Evolutionary conservation across 1,284 basidiomycete species (phyloP).

Genomic region (Phellopilus nigrolimitatus): DNA sequence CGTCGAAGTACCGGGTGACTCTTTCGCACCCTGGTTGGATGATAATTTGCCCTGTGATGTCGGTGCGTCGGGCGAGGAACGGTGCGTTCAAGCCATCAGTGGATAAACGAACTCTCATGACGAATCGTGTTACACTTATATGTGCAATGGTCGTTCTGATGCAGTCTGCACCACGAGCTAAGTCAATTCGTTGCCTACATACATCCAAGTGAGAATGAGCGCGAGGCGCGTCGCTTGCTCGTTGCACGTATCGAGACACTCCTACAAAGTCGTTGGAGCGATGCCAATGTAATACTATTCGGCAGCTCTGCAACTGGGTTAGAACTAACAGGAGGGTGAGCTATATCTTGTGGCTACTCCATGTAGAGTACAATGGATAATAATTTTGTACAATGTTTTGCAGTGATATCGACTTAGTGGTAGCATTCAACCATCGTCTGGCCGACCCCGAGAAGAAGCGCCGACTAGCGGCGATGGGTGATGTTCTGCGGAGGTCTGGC

Average conservation of each 20-base stretch:
- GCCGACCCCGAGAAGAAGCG: conserved; percentile 7
- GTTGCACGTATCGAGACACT: conserved; percentile 48
- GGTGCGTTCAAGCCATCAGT: background rate
- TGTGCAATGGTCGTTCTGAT: background rate
- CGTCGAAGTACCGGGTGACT: background rate
- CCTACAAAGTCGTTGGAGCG: conserved; percentile 42
- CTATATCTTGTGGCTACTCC: conserved; percentile 5
- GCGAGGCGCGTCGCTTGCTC: conserved; percentile 44
- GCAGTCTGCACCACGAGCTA: conserved; percentile 67
- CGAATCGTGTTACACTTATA: background rate
- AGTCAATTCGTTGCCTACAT: conserved; percentile 55
- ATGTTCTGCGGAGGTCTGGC: conserved; percentile 8
- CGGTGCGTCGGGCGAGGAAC: conserved; percentile 2
- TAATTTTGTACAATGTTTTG: background rate
- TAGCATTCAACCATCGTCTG: conserved; percentile 5
- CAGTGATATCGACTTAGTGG: conserved; percentile 36
- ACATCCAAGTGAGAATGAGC: conserved; percentile 51
- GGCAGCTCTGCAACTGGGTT: conserved; percentile 63
- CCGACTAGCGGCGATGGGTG: conserved; percentile 11
- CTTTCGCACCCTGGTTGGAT: conserved; percentile 2
- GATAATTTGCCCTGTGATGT: background rate
- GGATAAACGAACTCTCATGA: too few species aligned
- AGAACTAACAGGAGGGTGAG: conserved; percentile 61
- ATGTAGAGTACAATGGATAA: background rate
- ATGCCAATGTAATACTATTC: conserved; percentile 53